Percentiles rank a stretch among this genome's conserved stretches.
phyloP scores from a whole-genome alignment of 2,329 filamentous ascomycete species.

The Cladosporium sp. region DNA sequence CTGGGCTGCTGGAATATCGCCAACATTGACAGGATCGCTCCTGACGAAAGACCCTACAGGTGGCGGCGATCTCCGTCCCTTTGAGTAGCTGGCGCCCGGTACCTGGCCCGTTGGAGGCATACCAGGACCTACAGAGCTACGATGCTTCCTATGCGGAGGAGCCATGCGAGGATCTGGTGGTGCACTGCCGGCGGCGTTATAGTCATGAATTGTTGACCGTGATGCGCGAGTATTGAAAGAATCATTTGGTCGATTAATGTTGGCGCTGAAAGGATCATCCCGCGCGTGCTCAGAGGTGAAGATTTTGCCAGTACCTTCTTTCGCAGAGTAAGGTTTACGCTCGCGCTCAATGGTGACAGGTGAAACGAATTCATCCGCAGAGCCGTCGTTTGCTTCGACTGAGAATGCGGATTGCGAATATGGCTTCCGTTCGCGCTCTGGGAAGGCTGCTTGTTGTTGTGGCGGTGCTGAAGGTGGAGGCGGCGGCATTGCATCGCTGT shows the following conservation, averaged over 20 bases:
- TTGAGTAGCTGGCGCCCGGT: conserved; percentile 17
- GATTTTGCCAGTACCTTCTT: conserved; percentile 56
- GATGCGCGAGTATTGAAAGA: background rate
- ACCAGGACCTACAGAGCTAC: conserved; percentile 17
- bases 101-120: conserved; percentile 14
- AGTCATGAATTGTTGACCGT: background rate
- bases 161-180: conserved; percentile 9
- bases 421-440: conserved; percentile 39
- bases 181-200: background rate
- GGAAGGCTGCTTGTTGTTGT: conserved; percentile 22
- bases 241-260: background rate
- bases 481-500: conserved; percentile 31
- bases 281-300: conserved; percentile 33
- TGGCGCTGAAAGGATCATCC: conserved; percentile 8
- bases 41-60: conserved; percentile 19
- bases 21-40: conserved; percentile 24
- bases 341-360: conserved; percentile 59
- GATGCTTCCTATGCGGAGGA: conserved; percentile 18
- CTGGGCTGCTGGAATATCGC: conserved; percentile 21
- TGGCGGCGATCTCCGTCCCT: conserved; percentile 23
- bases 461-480: conserved; percentile 21
- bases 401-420: conserved; percentile 32
- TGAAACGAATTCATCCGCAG: conserved; percentile 33
- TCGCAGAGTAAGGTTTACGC: conserved; percentile 59
- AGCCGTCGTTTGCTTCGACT: conserved; percentile 30